Evolutionary conservation across 352 stramenopile species (phyloP), one percentile per base, ranked within the genome.

Genomic region (Pseudoperonospora humuli): DNA sequence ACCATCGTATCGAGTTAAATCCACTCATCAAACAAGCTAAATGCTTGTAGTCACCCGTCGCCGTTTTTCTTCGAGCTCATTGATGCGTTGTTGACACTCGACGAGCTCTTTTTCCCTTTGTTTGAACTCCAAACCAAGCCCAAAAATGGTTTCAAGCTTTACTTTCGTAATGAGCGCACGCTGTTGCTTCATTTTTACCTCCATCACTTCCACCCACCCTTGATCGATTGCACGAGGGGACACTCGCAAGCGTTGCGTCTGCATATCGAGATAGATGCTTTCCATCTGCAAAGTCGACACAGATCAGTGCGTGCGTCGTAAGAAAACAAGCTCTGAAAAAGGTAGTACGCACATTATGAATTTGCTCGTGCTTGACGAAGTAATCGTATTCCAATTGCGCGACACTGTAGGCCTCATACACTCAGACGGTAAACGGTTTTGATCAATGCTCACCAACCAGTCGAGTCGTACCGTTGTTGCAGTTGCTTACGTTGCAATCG

Each of bases 151-250:
- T 5, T 77, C 48, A 20, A 86, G 35, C 19, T 88, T 91, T 13
- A 77, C 19, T 17, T 57, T 26, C 5, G 75, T 87, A 57, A 91
- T 88, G 15, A 66, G 36, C 8, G 46, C 33, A 13, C 75, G 70
- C 41, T 91, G 74, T 7, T 49, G 19, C 6, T 75, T 66, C 57
- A 87, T 81, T 40, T 87, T 87, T 2, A 57, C 57, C 26, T 91
- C 75, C 75, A 91, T 88, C 28, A 86, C 75, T 61, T 86, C 74
- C 1, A 91, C 70, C 79, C 75, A 91, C 1, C 79, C 79, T 6
- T 88, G 72, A 18, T 86, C 72, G 21, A 91, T 88, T 2, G 79
- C 79, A 7, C 79, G 67, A 1, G 79, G 75, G 1, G 75, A 91
- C 9, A 91, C 63, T 7, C 74, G 72, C 43, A 84, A 61, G 1